phyloP scores from a whole-genome alignment of 2,329 filamentous ascomycete genomes.

The Apiospora phragmitis region DNA sequence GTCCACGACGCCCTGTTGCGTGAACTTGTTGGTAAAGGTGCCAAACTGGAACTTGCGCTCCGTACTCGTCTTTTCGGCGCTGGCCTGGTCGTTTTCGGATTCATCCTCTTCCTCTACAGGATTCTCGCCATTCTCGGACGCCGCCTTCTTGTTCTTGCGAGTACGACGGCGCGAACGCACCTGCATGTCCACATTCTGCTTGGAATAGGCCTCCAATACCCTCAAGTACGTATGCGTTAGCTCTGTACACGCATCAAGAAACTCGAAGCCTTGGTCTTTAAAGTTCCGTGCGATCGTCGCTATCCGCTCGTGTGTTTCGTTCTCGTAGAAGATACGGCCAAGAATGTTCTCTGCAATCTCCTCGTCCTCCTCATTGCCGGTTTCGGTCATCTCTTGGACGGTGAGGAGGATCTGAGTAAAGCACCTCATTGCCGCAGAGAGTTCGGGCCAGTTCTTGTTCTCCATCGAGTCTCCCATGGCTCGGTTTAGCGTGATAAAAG shows the following conservation, averaged over 20 bases:
- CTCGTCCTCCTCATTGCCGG: slow-evolving; percentile 85
- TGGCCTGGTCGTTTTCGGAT: slow-evolving; percentile 68
- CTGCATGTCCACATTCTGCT: slow-evolving; percentile 92
- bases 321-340: slow-evolving; percentile 97
- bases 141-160: slow-evolving; percentile 70
- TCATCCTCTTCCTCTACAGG: slow-evolving; percentile 65
- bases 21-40: slow-evolving; percentile 78
- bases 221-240: slow-evolving; percentile 88
- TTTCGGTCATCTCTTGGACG: slow-evolving; percentile 88
- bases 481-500: slow-evolving; percentile 84
- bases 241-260: slow-evolving; percentile 89
- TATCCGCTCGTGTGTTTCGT: slow-evolving; percentile 87
- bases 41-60: slow-evolving; percentile 95
- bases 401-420: slow-evolving; percentile 94
- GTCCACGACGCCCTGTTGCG: slow-evolving; percentile 81
- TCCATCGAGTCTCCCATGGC: slow-evolving; percentile 79
- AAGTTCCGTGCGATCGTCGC: slow-evolving; percentile 80
- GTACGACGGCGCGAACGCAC: slow-evolving; percentile 78
- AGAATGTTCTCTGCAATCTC: slow-evolving; percentile 98
- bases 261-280: slow-evolving; percentile 91
- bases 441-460: slow-evolving; percentile 81
- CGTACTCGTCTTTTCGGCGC: slow-evolving; percentile 68
- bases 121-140: slow-evolving; percentile 43
- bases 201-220: slow-evolving; percentile 89
- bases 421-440: slow-evolving; percentile 87